Base-by-base conservation (phyloP, 257 asterid species). In the Salvia rosmarinus region DNA sequence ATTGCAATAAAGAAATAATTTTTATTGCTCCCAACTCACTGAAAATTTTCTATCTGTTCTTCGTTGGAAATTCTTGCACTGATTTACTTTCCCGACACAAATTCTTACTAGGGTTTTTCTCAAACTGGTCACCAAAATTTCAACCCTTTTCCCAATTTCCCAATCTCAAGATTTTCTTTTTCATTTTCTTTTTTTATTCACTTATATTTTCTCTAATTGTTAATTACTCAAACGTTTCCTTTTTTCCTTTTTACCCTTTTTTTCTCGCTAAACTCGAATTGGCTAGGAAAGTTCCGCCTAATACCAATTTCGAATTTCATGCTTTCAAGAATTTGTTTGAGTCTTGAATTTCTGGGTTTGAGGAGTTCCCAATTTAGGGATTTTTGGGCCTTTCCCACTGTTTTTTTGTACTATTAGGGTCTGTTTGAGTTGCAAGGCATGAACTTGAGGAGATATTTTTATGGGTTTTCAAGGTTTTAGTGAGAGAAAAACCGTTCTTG, bases 391-490 rank as follows among this genome's bases (percentile, higher is more conserved):
- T 61, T 73, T 61, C 2, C 20, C 43, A 12, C 51, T 61, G 4
- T n/a, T 69, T 47, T 54, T 10, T 19, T 43, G 54, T 71, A 23
- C 16, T 13, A n/a, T 44, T 40, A 25, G 32, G 6, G 20, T 43
- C 16, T 76, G 40, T 61, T 37, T 77, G 78, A 77, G 80, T 62
- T 71, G 77, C 74, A 54, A 75, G 82, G 72, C 76, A 82, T 69
- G 79, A 71, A 56, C 73, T 74, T 74, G 77, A 58, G 42, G 70
- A 54, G 21, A 51, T 44, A 51, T 5, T 66, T 25, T 60, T 63
- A 44, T 83, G 77, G 79, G 73, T 59, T 75, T 76, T 82, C 61
- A 55, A 77, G 84, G 69, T 80, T 78, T 87, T 52, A 70, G 85
- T 72, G 73, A 76, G 16, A 73, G 71, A 25, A 13, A 54, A 67